Percentiles rank a stretch among this genome's conserved stretches.
Evolutionary conservation across 108 stramenopile genomes (phyloP).

Genomic region (Pelagomonas calceolata): DNA sequence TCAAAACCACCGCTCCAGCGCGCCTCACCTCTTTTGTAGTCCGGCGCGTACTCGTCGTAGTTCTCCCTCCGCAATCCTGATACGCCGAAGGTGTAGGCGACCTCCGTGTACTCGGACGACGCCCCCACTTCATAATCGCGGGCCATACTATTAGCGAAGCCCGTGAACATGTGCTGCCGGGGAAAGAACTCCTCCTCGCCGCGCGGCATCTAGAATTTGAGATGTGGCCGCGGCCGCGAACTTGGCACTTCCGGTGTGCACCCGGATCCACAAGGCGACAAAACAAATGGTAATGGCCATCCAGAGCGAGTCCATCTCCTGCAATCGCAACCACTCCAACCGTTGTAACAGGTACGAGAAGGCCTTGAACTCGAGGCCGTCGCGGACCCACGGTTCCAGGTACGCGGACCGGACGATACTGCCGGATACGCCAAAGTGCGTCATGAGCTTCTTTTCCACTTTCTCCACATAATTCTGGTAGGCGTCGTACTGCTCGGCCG

Average conservation of each 20-base stretch:
- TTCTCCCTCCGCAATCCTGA: constrained; percentile 17
- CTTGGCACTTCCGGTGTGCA: constrained; percentile 7
- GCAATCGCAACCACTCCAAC: constrained; percentile 4
- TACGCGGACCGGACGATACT: not conserved
- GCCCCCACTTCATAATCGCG: constrained; percentile 5
- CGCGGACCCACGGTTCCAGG: not conserved
- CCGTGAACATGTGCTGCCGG: constrained; percentile 17
- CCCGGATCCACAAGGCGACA: constrained; percentile 8
- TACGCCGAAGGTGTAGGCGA: constrained; percentile 8
- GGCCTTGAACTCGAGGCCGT: constrained; percentile 9
- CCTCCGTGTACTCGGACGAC: constrained; percentile 1
- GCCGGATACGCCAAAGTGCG: not conserved
- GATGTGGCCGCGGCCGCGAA: constrained; percentile 5
- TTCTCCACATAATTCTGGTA: constrained; percentile 8
- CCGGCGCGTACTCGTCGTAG: constrained; percentile 15
- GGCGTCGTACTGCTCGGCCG: not conserved
- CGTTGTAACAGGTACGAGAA: not conserved
- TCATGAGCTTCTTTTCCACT: constrained; percentile 3
- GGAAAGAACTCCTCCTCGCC: constrained; percentile 19
- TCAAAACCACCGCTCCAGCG: constrained; percentile 15
- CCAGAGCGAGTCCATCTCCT: constrained; percentile 8
- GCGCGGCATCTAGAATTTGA: constrained; percentile 5
- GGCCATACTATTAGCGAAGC: not conserved
- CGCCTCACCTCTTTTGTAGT: constrained; percentile 12
- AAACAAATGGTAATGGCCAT: constrained; percentile 3